Conservation (phyloP, 352 stramenopile genomes). For the Elongisporangium senticosum region DNA sequence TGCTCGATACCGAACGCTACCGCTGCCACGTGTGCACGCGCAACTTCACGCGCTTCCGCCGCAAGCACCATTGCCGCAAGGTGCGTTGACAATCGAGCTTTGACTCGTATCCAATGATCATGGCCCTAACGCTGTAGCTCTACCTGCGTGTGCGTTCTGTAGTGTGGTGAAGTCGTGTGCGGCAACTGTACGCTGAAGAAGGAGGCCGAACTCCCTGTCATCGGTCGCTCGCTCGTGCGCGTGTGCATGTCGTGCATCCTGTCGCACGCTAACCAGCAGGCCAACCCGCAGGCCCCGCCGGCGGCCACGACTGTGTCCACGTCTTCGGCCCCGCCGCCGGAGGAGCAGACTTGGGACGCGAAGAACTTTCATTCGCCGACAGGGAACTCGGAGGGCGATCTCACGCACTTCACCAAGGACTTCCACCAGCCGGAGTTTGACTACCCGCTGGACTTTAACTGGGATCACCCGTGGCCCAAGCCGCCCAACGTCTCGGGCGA, state of each 20-base stretch:
- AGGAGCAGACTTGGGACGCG: constrained; percentile 58
- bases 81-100: no score
- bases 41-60: constrained; percentile 85
- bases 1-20: constrained; percentile 83
- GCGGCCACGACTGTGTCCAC: constrained; percentile 30
- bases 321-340: constrained; percentile 36
- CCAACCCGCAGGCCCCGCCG: constrained; percentile 60
- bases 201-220: constrained; percentile 78
- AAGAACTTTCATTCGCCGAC: constrained; percentile 82
- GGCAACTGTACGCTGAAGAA: constrained; percentile 87
- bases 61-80: constrained; percentile 88
- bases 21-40: constrained; percentile 85
- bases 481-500: constrained; percentile 66
- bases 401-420: constrained; percentile 71
- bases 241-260: constrained; percentile 89
- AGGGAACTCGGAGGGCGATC: constrained; percentile 69
- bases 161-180: constrained; percentile 86
- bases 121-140: constrained; percentile 1
- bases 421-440: constrained; percentile 80
- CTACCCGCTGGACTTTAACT: constrained; percentile 85
- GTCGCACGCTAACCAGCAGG: constrained; percentile 72
- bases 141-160: constrained; percentile 1
- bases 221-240: constrained; percentile 75
- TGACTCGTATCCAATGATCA: no score
- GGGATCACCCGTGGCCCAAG: constrained; percentile 86